These are phyloP conservation scores for Oryza glumipatula DNA, from an alignment of 176 grass and related monocot species.

Conservation along the genomic window DNA sequence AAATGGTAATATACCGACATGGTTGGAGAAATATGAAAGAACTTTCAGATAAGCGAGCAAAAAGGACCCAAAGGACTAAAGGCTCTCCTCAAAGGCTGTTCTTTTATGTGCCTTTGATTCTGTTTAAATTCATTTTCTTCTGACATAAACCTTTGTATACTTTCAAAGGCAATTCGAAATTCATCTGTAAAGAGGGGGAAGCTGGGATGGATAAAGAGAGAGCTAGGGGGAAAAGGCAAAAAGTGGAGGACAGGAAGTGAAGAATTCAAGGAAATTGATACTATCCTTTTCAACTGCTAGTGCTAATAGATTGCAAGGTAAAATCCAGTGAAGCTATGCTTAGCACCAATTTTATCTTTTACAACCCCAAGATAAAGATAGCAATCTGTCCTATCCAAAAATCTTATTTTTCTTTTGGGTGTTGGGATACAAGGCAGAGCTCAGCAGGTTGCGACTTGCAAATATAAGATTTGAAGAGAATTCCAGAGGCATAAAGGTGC, in stretches of 20 bases:
- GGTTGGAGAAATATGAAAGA: slow-evolving; percentile 10
- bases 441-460: neutral
- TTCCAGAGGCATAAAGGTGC: neutral
- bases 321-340: slow-evolving; percentile 1
- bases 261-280: slow-evolving; percentile 40
- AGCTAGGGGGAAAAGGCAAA: neutral
- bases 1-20: neutral
- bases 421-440: neutral
- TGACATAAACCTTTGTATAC: neutral
- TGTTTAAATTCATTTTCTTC: slow-evolving; percentile 9
- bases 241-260: neutral
- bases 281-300: slow-evolving; percentile 11
- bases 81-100: neutral
- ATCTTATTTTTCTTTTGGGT: slow-evolving; percentile 2
- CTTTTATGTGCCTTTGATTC: slow-evolving; percentile 27
- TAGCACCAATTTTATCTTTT: slow-evolving; percentile 15
- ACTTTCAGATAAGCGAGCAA: slow-evolving; percentile 11
- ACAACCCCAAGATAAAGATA: neutral
- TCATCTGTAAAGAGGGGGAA: slow-evolving; percentile 1
- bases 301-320: neutral
- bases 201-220: slow-evolving; percentile 34
- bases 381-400: slow-evolving; percentile 1
- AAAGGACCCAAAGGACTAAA: slow-evolving; percentile 7
- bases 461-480: neutral
- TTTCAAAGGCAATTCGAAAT: slow-evolving; percentile 30